A percentile compares a stretch with the other conserved stretches of the same genome.
phyloP scores from a whole-genome alignment of 345 rosid genomes.

The Camelina sativa region DNA sequence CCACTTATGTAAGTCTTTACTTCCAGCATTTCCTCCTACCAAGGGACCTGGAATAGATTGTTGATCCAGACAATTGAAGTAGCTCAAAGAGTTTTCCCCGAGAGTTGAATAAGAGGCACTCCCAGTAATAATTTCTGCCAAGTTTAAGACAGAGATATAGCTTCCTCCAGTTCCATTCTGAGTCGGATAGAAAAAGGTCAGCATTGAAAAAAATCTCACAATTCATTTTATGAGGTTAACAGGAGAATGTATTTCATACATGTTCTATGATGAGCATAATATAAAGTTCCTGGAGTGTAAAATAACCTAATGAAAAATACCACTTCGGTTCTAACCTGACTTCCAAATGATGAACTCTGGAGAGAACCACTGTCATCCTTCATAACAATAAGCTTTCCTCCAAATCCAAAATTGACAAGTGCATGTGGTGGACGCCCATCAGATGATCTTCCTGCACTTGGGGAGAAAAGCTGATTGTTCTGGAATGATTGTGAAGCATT shows the following conservation, averaged over 20 bases:
- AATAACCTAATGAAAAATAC: slow-evolving; percentile 8
- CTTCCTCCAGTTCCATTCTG: slow-evolving; percentile 62
- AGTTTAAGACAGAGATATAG: slow-evolving; percentile 67
- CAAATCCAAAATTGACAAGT: slow-evolving; percentile 91
- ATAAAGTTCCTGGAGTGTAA: slow-evolving; percentile 12
- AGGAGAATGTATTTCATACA: slow-evolving; percentile 10
- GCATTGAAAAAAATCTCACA: slow-evolving; percentile 11
- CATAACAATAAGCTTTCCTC: slow-evolving; percentile 88
- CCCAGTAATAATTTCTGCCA: slow-evolving; percentile 70
- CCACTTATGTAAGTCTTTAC: slow-evolving; percentile 93
- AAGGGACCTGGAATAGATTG: slow-evolving; percentile 91
- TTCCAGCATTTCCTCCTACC: slow-evolving; percentile 93
- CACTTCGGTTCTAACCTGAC: slow-evolving; percentile 66
- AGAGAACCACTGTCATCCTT: slow-evolving; percentile 54
- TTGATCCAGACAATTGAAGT: slow-evolving; percentile 72
- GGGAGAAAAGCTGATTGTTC: slow-evolving; percentile 59
- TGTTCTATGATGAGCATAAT: neutral
- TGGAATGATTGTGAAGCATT: slow-evolving; percentile 58
- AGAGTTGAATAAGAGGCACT: slow-evolving; percentile 46
- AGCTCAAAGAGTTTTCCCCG: slow-evolving; percentile 55
- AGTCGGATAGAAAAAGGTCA: slow-evolving; percentile 43
- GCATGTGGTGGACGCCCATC: slow-evolving; percentile 98
- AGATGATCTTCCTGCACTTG: slow-evolving; percentile 68
- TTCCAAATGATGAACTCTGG: slow-evolving; percentile 60
- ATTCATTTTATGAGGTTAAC: slow-evolving; percentile 5